Conservation (phyloP, 2,329 filamentous ascomycete genomes). For the Colletotrichum neosansevieriae region DNA sequence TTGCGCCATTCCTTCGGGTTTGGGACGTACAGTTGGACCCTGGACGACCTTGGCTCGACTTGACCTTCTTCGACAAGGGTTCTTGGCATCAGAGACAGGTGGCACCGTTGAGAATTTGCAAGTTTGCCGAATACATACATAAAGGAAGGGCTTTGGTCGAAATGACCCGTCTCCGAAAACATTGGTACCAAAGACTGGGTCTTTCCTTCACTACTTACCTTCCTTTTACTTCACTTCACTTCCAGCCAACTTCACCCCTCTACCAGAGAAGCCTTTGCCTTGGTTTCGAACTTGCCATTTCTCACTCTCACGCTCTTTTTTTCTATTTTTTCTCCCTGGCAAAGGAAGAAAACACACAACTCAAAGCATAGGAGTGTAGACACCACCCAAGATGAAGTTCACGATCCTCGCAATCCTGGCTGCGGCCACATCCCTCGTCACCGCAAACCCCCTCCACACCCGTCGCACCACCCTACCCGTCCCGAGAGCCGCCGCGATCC, state of each 20-base stretch:
- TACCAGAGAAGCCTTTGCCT: neutral
- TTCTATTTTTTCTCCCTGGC: neutral
- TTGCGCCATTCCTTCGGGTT: slow-evolving; percentile 10
- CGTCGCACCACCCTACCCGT: neutral
- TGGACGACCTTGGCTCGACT: neutral
- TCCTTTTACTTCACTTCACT: neutral
- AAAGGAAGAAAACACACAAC: neutral
- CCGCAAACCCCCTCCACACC: neutral
- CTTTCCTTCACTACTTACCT: neutral
- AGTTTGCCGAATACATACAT: too few species aligned
- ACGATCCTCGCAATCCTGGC: neutral
- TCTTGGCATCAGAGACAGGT: neutral
- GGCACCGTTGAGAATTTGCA: too few species aligned
- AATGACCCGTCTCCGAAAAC: too few species aligned
- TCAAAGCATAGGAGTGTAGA: neutral
- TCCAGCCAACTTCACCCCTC: neutral
- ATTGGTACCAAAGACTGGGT: neutral
- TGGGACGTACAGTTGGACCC: neutral
- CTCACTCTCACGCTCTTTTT: neutral
- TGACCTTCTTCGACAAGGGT: neutral
- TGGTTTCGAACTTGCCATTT: neutral
- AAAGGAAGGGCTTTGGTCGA: too few species aligned
- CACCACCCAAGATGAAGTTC: slow-evolving; percentile 15
- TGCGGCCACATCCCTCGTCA: neutral
- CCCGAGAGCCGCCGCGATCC: neutral